These are phyloP conservation scores for Pichia sp. DNA, from an alignment of 1,139 yeast genomes.

Conservation along the genomic window DNA sequence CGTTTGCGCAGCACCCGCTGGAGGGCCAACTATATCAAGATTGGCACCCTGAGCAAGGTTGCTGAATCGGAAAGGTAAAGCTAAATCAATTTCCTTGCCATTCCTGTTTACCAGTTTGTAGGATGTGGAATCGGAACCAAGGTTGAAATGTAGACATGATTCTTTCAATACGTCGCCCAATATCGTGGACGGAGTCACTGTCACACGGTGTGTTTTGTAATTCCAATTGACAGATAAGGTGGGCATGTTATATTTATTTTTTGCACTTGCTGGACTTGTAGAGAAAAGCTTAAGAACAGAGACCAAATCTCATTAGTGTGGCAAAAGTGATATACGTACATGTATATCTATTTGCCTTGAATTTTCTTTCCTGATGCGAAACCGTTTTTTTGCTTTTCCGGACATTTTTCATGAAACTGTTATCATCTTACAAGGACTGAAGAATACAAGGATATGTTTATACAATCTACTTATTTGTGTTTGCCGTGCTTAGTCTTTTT, in stretches of 20 bases:
- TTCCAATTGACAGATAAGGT: conserved; percentile 7
- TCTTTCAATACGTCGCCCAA: conserved; percentile 12
- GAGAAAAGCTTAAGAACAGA: background rate
- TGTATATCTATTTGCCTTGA: background rate
- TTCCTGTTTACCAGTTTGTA: background rate
- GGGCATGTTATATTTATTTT: conserved; percentile 1
- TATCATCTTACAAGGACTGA: background rate
- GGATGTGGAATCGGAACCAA: background rate
- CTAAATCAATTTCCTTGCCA: conserved; percentile 21
- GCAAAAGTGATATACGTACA: background rate
- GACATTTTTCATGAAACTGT: background rate
- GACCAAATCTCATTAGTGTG: background rate
- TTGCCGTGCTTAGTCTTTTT: conserved; percentile 1
- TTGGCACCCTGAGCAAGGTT: conserved; percentile 31
- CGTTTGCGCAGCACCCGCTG: conserved; percentile 14
- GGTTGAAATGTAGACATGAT: conserved; percentile 12
- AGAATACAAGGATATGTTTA: background rate
- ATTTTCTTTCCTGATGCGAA: background rate
- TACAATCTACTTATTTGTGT: background rate
- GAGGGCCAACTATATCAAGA: conserved; percentile 20
- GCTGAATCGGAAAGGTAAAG: conserved; percentile 30
- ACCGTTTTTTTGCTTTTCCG: background rate
- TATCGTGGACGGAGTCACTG: conserved; percentile 8
- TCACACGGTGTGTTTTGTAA: conserved; percentile 5
- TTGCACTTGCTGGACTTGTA: no score